phyloP scores from a whole-genome alignment of 2,329 filamentous ascomycete species.

The Pseudocercospora vitis region DNA sequence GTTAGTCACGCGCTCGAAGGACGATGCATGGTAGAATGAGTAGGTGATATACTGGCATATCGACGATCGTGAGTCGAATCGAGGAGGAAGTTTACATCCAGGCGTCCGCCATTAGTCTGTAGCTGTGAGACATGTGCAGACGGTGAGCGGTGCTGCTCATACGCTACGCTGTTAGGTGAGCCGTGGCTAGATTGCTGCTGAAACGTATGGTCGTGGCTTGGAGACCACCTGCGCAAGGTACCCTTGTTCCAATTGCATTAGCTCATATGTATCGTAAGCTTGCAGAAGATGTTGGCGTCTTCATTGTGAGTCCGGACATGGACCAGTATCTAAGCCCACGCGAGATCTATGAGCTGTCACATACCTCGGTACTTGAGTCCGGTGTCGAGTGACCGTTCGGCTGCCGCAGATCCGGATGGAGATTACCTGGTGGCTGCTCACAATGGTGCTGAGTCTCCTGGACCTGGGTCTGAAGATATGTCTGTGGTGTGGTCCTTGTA shows the following conservation, averaged over 20 bases:
- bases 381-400: conserved; percentile 23
- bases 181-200: conserved; percentile 5
- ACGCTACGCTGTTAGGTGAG: neutral
- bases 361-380: conserved; percentile 2
- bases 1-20: conserved; percentile 42
- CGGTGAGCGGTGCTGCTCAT: conserved; percentile 10
- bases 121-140: conserved; percentile 4
- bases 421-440: conserved; percentile 24
- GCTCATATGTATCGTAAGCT: neutral
- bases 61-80: conserved; percentile 48
- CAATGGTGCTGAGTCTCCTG: conserved; percentile 13
- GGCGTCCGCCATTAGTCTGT: conserved; percentile 55
- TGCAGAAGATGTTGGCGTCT: neutral
- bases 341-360: neutral
- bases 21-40: conserved; percentile 12
- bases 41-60: conserved; percentile 16
- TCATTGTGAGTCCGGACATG: neutral
- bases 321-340: neutral
- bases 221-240: conserved; percentile 23
- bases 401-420: conserved; percentile 38
- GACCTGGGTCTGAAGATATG: conserved; percentile 9
- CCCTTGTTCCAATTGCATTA: neutral
- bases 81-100: conserved; percentile 73
- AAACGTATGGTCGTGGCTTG: conserved; percentile 2
- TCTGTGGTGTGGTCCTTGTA: conserved; percentile 13